Percentiles rank a stretch among this genome's conserved stretches.
These are phyloP conservation scores for Moesziomyces sp. DNA, from an alignment of 1,284 basidiomycete species.

Conservation along the genomic window DNA sequence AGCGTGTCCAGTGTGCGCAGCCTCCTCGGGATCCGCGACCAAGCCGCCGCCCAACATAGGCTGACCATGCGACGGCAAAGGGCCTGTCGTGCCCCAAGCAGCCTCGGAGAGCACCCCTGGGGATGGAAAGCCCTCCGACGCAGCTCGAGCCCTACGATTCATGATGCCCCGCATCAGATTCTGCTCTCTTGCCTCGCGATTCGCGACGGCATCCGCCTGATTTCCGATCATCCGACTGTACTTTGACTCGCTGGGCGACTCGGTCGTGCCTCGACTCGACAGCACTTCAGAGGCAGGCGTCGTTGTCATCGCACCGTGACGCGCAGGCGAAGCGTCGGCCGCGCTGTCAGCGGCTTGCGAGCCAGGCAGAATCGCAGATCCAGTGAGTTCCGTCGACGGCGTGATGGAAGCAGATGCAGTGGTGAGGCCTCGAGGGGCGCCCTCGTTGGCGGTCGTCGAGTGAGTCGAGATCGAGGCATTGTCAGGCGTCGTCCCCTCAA, in stretches of 20 bases:
- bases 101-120: conserved; percentile 16
- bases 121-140: conserved; percentile 42
- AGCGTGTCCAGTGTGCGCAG: conserved; percentile 3
- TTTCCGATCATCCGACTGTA: conserved; percentile 27
- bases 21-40: conserved; percentile 14
- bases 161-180: conserved; percentile 36
- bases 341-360: conserved; percentile 3
- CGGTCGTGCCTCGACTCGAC: conserved; percentile 18
- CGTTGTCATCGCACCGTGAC: conserved; percentile 8
- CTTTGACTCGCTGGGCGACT: conserved; percentile 42
- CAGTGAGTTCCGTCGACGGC: conserved; percentile 22
- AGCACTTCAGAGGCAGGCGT: conserved; percentile 2
- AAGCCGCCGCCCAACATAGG: not conserved
- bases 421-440: conserved; percentile 15
- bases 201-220: conserved; percentile 26
- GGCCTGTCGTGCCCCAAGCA: conserved; percentile 7
- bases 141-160: conserved; percentile 36
- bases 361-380: conserved; percentile 6
- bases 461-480: conserved; percentile 38
- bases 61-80: not conserved
- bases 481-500: conserved; percentile 19
- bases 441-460: conserved; percentile 32
- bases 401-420: conserved; percentile 18
- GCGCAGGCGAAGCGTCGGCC: conserved; percentile 10
- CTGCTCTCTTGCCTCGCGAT: conserved; percentile 23